These are phyloP conservation scores for Epipyxis sp. DNA, from an alignment of 108 stramenopile species.

Conservation along the genomic window DNA sequence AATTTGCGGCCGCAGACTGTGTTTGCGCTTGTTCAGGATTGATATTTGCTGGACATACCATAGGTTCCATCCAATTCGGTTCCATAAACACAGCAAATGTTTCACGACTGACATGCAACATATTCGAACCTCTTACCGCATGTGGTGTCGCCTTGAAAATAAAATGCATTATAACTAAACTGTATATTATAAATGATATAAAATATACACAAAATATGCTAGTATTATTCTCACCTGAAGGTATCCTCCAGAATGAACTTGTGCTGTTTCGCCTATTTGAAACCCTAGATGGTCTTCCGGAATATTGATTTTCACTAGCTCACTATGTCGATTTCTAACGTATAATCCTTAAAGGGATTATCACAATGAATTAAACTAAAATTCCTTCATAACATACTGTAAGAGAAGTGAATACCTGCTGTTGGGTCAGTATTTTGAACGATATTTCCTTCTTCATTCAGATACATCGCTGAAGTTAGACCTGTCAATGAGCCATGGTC, in stretches of 20 bases:
- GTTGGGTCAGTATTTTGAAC: conserved; percentile 53
- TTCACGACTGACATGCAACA: conserved; percentile 50
- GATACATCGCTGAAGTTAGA: conserved; percentile 70
- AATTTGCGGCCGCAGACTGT: conserved; percentile 22
- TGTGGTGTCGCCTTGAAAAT: conserved; percentile 98
- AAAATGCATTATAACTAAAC: too few relatives aligned
- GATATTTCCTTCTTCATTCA: conserved; percentile 44
- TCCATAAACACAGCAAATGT: conserved; percentile 63
- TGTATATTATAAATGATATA: too few relatives aligned
- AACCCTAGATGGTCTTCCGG: conserved; percentile 69
- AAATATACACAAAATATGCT: too few relatives aligned
- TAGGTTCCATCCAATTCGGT: conserved; percentile 54
- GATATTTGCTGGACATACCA: conserved; percentile 38
- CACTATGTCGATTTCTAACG: conserved; percentile 65
- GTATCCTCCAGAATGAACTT: conserved; percentile 80
- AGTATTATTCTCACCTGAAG: too few relatives aligned
- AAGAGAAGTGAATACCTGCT: too few relatives aligned
- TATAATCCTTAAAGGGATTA: too few relatives aligned
- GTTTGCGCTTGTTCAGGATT: not conserved
- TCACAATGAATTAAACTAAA: conserved; percentile 1
- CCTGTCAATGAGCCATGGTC: conserved; percentile 84
- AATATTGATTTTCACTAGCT: conserved; percentile 60
- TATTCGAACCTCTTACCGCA: conserved; percentile 45
- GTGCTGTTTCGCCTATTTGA: conserved; percentile 82
- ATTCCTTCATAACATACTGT: too few relatives aligned